A percentile compares a stretch with the other conserved stretches of the same genome.
These are phyloP conservation scores for Phalaenopsis hybrid DNA, from an alignment of 116 monocot species.

Conservation along the genomic window DNA sequence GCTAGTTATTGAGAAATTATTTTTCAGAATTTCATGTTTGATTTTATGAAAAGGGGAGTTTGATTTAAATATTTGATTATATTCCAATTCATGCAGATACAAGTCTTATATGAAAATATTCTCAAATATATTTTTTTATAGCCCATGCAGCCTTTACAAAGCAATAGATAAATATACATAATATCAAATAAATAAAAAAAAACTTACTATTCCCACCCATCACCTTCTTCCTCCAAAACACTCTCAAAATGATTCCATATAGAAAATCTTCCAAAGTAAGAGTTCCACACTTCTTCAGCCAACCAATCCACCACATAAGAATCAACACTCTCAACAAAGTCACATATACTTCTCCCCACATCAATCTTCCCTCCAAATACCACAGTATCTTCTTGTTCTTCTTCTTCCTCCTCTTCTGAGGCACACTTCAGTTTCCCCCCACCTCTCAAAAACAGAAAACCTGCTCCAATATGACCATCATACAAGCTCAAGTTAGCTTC, in stretches of 20 bases:
- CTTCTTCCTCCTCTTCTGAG: constrained; percentile 18
- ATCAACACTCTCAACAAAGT: constrained; percentile 24
- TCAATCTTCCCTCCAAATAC: constrained; percentile 32
- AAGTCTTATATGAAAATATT: too few relatives aligned
- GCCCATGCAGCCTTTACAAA: too few relatives aligned
- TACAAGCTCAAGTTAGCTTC: constrained; percentile 36
- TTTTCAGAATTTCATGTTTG: too few relatives aligned
- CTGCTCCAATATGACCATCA: constrained; percentile 15
- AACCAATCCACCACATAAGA: constrained; percentile 31
- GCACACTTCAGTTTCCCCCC: not conserved
- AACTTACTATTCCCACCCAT: not conserved
- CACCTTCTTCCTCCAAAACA: not conserved
- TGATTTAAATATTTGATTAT: too few relatives aligned
- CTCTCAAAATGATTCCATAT: constrained; percentile 23
- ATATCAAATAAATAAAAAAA: not conserved
- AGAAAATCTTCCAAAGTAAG: constrained; percentile 42
- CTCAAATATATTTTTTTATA: too few relatives aligned
- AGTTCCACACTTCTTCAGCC: constrained; percentile 51
- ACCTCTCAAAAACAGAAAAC: constrained; percentile 30
- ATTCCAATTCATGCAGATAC: too few relatives aligned
- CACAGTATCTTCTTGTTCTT: constrained; percentile 11
- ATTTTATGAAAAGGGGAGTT: too few relatives aligned
- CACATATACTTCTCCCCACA: constrained; percentile 10
- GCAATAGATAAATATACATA: not conserved
- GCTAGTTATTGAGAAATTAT: too few relatives aligned